Evolutionary conservation across 1,139 yeast species (phyloP).

Genomic region (Kodamaea derodonti): DNA sequence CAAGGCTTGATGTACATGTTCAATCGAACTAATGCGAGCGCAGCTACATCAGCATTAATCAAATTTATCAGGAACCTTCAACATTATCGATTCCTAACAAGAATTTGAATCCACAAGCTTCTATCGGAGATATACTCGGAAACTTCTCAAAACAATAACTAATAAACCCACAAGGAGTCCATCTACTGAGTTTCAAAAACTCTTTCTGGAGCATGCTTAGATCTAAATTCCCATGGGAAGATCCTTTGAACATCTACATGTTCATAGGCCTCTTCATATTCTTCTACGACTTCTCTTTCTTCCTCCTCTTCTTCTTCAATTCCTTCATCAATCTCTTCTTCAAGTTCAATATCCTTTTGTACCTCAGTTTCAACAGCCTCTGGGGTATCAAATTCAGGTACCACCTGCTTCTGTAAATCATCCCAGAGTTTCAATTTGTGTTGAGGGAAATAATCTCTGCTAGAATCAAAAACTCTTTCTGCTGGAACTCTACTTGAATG

Average conservation of each 20-base stretch:
- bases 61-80: too few relatives aligned
- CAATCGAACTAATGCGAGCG: too few relatives aligned
- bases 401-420: not conserved
- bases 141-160: too few relatives aligned
- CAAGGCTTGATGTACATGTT: too few relatives aligned
- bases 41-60: too few relatives aligned
- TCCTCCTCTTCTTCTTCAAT: constrained; percentile 3
- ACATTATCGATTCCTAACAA: too few relatives aligned
- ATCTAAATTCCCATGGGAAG: constrained; percentile 39
- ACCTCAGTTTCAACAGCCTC: constrained; percentile 1
- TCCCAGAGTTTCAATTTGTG: constrained; percentile 17
- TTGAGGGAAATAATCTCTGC: constrained; percentile 26
- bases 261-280: constrained; percentile 1
- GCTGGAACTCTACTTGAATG: constrained; percentile 12
- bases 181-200: constrained; percentile 20
- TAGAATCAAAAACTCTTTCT: constrained; percentile 31
- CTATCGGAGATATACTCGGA: too few relatives aligned
- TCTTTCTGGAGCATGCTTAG: constrained; percentile 21
- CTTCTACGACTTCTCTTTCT: constrained; percentile 4
- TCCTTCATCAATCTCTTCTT: constrained; percentile 3
- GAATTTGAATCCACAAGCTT: too few relatives aligned
- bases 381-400: not conserved
- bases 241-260: constrained; percentile 16
- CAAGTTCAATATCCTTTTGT: constrained; percentile 1
- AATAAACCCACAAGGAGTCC: too few relatives aligned